Evolutionary conservation across 306 rosid species (phyloP).

Genomic region (Prosopis cineraria): DNA sequence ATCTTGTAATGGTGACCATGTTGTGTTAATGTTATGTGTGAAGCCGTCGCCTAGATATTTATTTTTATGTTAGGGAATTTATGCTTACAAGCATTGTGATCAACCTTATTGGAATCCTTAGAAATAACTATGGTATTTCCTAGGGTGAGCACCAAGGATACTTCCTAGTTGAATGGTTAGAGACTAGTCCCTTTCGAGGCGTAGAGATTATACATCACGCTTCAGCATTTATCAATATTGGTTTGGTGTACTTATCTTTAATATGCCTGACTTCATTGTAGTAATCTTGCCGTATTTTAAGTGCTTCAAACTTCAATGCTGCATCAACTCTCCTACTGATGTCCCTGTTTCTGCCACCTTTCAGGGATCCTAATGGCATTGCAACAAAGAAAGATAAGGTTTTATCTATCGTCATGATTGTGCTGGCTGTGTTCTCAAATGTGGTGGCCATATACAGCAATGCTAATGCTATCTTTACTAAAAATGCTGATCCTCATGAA

Average conservation of each 20-base stretch:
- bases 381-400: constrained; percentile 80
- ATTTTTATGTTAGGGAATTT: not conserved
- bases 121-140: too few species aligned
- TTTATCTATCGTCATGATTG: constrained; percentile 69
- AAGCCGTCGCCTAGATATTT: not conserved
- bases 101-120: not conserved
- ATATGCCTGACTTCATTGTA: too few species aligned
- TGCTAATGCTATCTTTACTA: constrained; percentile 39
- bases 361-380: constrained; percentile 71
- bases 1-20: not conserved
- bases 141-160: too few species aligned
- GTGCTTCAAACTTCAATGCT: not conserved
- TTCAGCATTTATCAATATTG: not conserved
- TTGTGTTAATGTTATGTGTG: not conserved
- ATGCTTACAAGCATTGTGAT: not conserved
- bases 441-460: constrained; percentile 62
- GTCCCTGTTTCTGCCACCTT: constrained; percentile 5
- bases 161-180: too few species aligned
- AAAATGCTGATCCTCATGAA: constrained; percentile 16
- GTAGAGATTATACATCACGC: too few species aligned
- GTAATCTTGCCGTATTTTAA: not conserved
- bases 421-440: constrained; percentile 70
- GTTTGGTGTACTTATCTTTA: not conserved
- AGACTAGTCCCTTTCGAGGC: not conserved
- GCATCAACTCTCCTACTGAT: not conserved